These are phyloP conservation scores for Primulina tabacum DNA, from an alignment of 257 asterid genomes.

Conservation along the genomic window DNA sequence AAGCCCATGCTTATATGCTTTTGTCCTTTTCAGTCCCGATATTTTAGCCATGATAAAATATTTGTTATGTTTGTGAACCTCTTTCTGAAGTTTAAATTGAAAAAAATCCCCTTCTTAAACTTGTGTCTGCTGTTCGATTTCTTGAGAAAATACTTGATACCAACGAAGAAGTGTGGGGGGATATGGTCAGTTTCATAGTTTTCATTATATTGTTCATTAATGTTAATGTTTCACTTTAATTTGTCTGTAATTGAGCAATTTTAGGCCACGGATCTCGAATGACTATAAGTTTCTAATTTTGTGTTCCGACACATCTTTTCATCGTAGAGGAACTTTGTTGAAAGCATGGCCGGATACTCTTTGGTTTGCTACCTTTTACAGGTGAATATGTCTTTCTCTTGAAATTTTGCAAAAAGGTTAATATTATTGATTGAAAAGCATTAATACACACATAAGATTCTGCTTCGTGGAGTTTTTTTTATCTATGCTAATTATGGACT, in stretches of 20 bases:
- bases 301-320: neutral
- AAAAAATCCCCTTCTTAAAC: neutral
- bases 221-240: neutral
- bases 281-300: neutral
- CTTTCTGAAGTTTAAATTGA: neutral
- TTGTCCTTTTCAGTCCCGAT: neutral
- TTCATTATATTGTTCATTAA: neutral
- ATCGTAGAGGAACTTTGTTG: constrained; percentile 81
- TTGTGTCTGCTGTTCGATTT: neutral
- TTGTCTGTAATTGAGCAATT: neutral
- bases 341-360: constrained; percentile 99
- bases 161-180: neutral
- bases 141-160: neutral
- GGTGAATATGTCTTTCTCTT: constrained; percentile 29
- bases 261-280: neutral
- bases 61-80: neutral
- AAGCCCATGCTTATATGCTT: neutral
- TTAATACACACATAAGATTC: neutral
- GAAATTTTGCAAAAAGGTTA: neutral
- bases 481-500: neutral
- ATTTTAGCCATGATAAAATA: neutral
- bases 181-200: neutral
- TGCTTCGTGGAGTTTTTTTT: neutral
- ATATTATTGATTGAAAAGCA: neutral
- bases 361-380: constrained; percentile 95